These are phyloP conservation scores for Blastobotrys elegans DNA, from an alignment of 1,139 yeast genomes.

Conservation along the genomic window DNA sequence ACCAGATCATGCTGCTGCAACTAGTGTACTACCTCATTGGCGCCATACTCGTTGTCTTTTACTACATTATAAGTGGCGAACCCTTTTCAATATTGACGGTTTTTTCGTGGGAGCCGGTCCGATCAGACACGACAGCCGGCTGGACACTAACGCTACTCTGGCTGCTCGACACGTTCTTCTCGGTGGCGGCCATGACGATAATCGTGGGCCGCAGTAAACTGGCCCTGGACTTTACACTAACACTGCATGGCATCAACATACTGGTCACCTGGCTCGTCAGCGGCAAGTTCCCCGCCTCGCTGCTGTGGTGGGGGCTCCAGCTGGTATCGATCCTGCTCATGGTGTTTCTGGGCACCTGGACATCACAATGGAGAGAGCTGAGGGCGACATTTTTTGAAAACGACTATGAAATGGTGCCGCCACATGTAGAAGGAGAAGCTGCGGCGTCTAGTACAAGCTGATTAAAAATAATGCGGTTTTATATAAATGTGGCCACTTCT, in stretches of 20 bases:
- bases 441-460: too few relatives aligned
- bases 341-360: slow-evolving; percentile 78
- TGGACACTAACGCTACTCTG: slow-evolving; percentile 66
- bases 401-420: slow-evolving; percentile 15
- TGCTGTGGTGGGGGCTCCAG: slow-evolving; percentile 86
- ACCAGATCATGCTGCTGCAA: slow-evolving; percentile 38
- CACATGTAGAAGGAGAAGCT: too few relatives aligned
- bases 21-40: slow-evolving; percentile 36
- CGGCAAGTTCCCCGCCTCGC: slow-evolving; percentile 59
- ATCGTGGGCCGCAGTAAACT: slow-evolving; percentile 88
- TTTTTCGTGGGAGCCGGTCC: slow-evolving; percentile 76
- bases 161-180: slow-evolving; percentile 62
- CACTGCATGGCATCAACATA: slow-evolving; percentile 77
- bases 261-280: slow-evolving; percentile 63
- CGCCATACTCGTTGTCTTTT: slow-evolving; percentile 32
- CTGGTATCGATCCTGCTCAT: slow-evolving; percentile 59
- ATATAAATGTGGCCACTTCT: too few relatives aligned
- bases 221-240: slow-evolving; percentile 93
- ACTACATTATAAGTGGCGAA: slow-evolving; percentile 35
- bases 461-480: too few relatives aligned
- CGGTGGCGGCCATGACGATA: slow-evolving; percentile 72
- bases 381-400: slow-evolving; percentile 79
- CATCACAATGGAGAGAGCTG: slow-evolving; percentile 82
- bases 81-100: slow-evolving; percentile 58
- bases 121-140: slow-evolving; percentile 77